Conservation (phyloP, 495 filamentous ascomycete species). For the Saxophila tyrrhenica region DNA sequence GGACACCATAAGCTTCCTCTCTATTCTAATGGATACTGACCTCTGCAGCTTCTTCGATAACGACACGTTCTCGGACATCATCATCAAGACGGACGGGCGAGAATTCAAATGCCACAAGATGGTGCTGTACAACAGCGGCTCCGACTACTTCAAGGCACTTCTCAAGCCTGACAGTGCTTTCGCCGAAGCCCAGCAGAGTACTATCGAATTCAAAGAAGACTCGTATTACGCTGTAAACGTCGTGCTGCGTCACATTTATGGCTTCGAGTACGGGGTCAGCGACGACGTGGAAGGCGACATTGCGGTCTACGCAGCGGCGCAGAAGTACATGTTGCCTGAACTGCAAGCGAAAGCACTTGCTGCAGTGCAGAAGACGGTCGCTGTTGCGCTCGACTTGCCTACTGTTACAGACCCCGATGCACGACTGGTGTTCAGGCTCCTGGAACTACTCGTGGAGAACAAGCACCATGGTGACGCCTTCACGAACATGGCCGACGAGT, state of each 20-base stretch:
- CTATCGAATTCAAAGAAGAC: conserved; percentile 26
- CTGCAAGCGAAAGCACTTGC: background rate
- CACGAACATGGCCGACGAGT: background rate
- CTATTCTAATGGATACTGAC: no score
- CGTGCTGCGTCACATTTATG: conserved; percentile 25
- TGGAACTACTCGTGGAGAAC: background rate
- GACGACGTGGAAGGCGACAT: background rate
- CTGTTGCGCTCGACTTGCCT: no score
- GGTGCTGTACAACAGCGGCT: conserved; percentile 5
- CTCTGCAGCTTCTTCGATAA: background rate
- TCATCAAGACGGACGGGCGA: background rate
- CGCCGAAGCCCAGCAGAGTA: conserved; percentile 7
- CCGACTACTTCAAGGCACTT: conserved; percentile 3
- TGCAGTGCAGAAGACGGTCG: background rate
- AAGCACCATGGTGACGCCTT: background rate
- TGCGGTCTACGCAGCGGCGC: background rate
- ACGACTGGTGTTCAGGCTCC: background rate
- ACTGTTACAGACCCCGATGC: no score
- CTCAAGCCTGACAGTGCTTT: conserved; percentile 3
- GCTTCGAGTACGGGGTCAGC: conserved; percentile 7
- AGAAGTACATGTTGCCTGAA: conserved; percentile 1
- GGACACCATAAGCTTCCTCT: no score
- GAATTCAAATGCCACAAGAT: background rate
- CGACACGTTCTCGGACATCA: background rate
- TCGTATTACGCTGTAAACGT: conserved; percentile 31